phyloP scores from a whole-genome alignment of 2,329 filamentous ascomycete species.

The Sporothrix globosa region DNA sequence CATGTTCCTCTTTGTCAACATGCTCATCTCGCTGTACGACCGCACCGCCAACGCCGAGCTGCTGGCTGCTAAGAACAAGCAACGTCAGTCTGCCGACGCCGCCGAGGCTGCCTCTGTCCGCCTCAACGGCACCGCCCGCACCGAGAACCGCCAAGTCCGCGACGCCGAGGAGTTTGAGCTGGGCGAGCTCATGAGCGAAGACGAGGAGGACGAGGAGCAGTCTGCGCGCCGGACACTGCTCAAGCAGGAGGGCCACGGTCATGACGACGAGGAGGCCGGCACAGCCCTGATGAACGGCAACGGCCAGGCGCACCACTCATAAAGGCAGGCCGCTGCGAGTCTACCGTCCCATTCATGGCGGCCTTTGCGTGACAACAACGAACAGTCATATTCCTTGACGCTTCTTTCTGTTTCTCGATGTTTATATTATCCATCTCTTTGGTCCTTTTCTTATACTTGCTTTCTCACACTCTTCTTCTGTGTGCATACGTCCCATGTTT shows the following conservation, averaged over 20 bases:
- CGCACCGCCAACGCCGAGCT: slow-evolving; percentile 51
- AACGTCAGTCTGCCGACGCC: slow-evolving; percentile 13
- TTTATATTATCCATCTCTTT: neutral
- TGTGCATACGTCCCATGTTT: neutral
- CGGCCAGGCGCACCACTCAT: slow-evolving; percentile 31
- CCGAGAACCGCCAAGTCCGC: slow-evolving; percentile 62
- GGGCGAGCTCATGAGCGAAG: slow-evolving; percentile 85
- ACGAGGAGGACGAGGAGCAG: slow-evolving; percentile 69
- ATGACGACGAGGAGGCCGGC: slow-evolving; percentile 39
- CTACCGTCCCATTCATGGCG: neutral
- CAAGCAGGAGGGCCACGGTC: slow-evolving; percentile 38
- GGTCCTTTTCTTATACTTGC: neutral
- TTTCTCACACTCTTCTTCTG: neutral
- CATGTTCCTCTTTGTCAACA: slow-evolving; percentile 85
- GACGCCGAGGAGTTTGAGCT: slow-evolving; percentile 95
- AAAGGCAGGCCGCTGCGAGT: neutral
- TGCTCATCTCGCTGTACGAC: slow-evolving; percentile 84
- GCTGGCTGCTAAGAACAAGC: slow-evolving; percentile 32
- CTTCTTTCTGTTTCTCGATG: neutral
- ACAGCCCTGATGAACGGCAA: slow-evolving; percentile 36
- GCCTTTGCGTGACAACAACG: neutral
- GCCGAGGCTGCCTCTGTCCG: neutral
- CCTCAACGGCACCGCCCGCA: slow-evolving; percentile 44
- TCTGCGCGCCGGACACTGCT: slow-evolving; percentile 47
- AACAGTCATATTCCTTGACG: neutral